Evolutionary conservation across 257 asterid species (phyloP), one percentile per base, ranked within the genome.

Genomic region (Solanum lycopersicoides): DNA sequence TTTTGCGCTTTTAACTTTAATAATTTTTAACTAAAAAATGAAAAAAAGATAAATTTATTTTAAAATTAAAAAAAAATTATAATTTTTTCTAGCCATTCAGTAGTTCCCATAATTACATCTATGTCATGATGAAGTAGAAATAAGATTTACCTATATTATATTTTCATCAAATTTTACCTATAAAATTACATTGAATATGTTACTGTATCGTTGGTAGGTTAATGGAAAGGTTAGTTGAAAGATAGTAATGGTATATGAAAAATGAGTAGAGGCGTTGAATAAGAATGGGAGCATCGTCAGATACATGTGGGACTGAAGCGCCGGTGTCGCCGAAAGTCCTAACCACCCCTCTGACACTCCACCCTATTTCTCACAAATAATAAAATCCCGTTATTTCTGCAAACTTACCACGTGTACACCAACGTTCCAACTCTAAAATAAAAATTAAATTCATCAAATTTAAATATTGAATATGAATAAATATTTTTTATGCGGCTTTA

Each of bases 291-390:
- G 32, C 72, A 63, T 14, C 4, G 79, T 59, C 73, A 42, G 74
- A 65, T 50, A 82, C 92, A 90, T 86, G 93, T 89, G 93, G 86
- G 85, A 44, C 42, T 65, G 86, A 87, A 82, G 86, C 90, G 87
- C 87, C 87, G 71, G 89, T 88, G 92, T 90, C 91, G 88, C 91
- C 92, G 41, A 42, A 82, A 88, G 85, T 76, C 83, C 66, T 89
- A 83, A 88, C 92, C 91, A 60, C 15, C 76, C 71, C 25, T 89
- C 92, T 89, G 93, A 92, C 92, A 89, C 15, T 44, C 66, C 68
- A 83, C 32, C 68, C 71, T 47, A 86, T 47, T 47, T 83, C 79
- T 88, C 74, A 45, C 56, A 63, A 25, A 12, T 53, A 28, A 65
- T 53, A 37, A 65, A 80, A 13, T 23, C 14, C 87, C 86, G 42